phyloP scores from a whole-genome alignment of 1,284 basidiomycete species.

The Leccinum fallax region DNA sequence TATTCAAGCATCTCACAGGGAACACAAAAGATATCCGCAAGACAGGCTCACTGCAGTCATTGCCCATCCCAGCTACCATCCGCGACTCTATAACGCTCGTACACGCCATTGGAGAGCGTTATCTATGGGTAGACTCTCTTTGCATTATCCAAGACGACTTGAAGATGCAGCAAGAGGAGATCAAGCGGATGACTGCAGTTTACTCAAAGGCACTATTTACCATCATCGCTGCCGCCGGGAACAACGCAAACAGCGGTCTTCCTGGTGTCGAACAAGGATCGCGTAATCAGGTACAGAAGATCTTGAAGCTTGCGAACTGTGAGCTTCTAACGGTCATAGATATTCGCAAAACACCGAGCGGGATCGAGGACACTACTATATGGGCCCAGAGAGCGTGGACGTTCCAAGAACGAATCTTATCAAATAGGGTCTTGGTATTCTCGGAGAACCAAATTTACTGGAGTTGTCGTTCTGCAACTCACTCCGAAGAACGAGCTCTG shows the following conservation, averaged over 20 bases:
- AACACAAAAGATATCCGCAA: conserved; percentile 17
- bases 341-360: neutral
- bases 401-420: conserved; percentile 25
- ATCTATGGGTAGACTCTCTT: conserved; percentile 29
- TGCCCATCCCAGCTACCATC: conserved; percentile 21
- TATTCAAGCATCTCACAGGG: conserved; percentile 17
- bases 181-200: conserved; percentile 21
- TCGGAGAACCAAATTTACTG: conserved; percentile 23
- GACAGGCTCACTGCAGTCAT: conserved; percentile 2
- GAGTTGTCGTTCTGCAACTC: conserved; percentile 15
- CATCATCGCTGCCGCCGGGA: conserved; percentile 23
- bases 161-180: conserved; percentile 20
- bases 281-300: conserved; percentile 10
- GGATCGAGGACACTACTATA: conserved; percentile 4
- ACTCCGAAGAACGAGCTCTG: conserved; percentile 19
- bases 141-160: conserved; percentile 27
- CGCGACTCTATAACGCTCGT: conserved; percentile 24
- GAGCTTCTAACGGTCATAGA: conserved; percentile 21
- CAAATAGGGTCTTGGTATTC: conserved; percentile 22
- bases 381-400: conserved; percentile 26
- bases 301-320: conserved; percentile 6
- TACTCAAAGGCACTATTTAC: conserved; percentile 23
- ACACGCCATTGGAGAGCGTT: conserved; percentile 23
- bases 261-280: conserved; percentile 10
- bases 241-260: conserved; percentile 19